These are phyloP conservation scores for Bretschneidera sinensis DNA, from an alignment of 345 rosid genomes.

Conservation along the genomic window DNA sequence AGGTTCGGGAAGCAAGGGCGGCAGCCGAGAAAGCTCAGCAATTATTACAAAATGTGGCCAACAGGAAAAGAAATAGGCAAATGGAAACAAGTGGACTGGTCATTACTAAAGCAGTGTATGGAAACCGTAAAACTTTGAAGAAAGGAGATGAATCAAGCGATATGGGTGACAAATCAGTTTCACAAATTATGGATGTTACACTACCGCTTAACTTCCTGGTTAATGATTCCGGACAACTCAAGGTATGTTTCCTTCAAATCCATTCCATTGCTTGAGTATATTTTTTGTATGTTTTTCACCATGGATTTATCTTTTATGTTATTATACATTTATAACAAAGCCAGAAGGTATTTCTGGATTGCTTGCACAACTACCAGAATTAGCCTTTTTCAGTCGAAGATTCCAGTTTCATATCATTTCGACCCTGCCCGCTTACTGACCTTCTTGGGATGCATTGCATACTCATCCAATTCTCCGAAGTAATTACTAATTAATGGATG, in stretches of 20 bases:
- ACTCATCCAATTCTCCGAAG: no score
- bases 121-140: constrained; percentile 54
- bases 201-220: constrained; percentile 85
- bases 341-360: no score
- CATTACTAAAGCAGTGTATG: constrained; percentile 71
- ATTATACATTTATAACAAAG: no score
- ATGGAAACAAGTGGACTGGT: constrained; percentile 65
- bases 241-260: constrained; percentile 37
- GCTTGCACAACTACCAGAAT: no score
- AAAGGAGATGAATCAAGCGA: constrained; percentile 36
- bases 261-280: background rate
- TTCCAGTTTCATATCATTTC: no score
- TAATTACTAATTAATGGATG: no score
- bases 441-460: no score
- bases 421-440: no score
- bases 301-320: no score
- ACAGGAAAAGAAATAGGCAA: constrained; percentile 72
- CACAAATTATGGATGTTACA: constrained; percentile 71
- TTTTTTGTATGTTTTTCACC: no score
- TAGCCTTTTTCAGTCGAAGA: no score
- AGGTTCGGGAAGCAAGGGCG: constrained; percentile 74
- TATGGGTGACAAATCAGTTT: constrained; percentile 32
- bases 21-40: constrained; percentile 82
- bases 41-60: constrained; percentile 70
- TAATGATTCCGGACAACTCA: constrained; percentile 72